A percentile compares a stretch with the other conserved stretches of the same genome.
Evolutionary conservation across 1,284 basidiomycete species (phyloP).

Genomic region (Puccinia triticina): DNA sequence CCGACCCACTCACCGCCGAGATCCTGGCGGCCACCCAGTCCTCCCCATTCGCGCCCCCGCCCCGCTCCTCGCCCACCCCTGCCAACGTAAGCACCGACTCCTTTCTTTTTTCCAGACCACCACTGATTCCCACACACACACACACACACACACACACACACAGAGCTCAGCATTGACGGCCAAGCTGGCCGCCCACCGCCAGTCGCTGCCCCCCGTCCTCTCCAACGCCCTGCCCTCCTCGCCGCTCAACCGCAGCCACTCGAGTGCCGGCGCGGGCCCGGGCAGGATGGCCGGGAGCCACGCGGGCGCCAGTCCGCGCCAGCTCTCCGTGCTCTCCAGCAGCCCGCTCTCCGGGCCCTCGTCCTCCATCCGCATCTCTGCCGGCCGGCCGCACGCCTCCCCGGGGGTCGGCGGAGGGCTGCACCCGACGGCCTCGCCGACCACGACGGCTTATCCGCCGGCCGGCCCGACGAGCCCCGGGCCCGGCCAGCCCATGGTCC

Average conservation of each 20-base stretch:
- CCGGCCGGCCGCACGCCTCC: not conserved
- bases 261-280: not conserved
- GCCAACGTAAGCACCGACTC: too few species aligned
- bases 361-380: slow-evolving; percentile 45
- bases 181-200: slow-evolving; percentile 41
- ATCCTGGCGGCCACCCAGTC: slow-evolving; percentile 43
- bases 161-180: slow-evolving; percentile 51
- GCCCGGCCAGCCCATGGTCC: slow-evolving; percentile 10
- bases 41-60: slow-evolving; percentile 13
- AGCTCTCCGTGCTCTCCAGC: slow-evolving; percentile 30
- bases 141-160: too few species aligned
- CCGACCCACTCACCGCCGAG: slow-evolving; percentile 36
- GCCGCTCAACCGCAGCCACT: slow-evolving; percentile 15
- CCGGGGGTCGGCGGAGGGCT: not conserved
- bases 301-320: slow-evolving; percentile 2
- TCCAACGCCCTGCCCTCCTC: slow-evolving; percentile 37
- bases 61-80: not conserved
- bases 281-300: not conserved
- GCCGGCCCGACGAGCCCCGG: not conserved
- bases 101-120: too few species aligned
- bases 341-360: slow-evolving; percentile 45
- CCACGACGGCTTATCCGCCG: not conserved
- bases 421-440: not conserved
- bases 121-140: too few species aligned
- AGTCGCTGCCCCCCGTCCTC: slow-evolving; percentile 47